A percentile compares a stretch with the other conserved stretches of the same genome.
Evolutionary conservation across 169 alveolate genomes (phyloP).

Genomic region (Nephromyces sp.): DNA sequence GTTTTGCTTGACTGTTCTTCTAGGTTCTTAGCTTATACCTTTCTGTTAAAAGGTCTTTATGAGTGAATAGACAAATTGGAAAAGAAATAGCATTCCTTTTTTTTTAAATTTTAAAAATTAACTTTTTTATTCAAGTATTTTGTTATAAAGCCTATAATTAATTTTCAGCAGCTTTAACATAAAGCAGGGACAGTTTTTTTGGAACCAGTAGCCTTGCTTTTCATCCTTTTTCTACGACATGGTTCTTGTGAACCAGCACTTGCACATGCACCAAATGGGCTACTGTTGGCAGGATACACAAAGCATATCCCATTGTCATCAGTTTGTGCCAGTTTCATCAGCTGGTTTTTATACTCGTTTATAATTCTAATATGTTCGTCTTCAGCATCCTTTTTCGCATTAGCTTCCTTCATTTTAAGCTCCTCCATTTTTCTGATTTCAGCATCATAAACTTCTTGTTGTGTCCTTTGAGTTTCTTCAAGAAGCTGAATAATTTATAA

Average conservation of each 20-base stretch:
- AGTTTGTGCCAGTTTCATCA: slow-evolving; percentile 38
- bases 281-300: slow-evolving; percentile 63
- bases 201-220: neutral
- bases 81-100: too few species aligned
- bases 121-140: too few species aligned
- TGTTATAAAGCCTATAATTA: too few species aligned
- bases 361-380: slow-evolving; percentile 26
- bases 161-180: too few species aligned
- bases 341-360: slow-evolving; percentile 19
- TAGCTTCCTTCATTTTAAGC: slow-evolving; percentile 22
- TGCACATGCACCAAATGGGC: slow-evolving; percentile 70
- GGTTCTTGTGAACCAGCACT: slow-evolving; percentile 74
- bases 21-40: too few species aligned
- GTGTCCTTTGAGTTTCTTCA: slow-evolving; percentile 36
- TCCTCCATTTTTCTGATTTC: slow-evolving; percentile 32
- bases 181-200: too few species aligned
- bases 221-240: slow-evolving; percentile 39
- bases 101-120: too few species aligned
- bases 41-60: too few species aligned
- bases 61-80: too few species aligned
- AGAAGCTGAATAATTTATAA: slow-evolving; percentile 36
- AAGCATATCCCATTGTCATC: slow-evolving; percentile 58
- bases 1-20: too few species aligned
- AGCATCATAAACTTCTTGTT: slow-evolving; percentile 31
- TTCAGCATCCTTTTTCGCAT: slow-evolving; percentile 24